Base-by-base conservation (phyloP, 805 yeast species). In the Saturnispora halmiae region DNA sequence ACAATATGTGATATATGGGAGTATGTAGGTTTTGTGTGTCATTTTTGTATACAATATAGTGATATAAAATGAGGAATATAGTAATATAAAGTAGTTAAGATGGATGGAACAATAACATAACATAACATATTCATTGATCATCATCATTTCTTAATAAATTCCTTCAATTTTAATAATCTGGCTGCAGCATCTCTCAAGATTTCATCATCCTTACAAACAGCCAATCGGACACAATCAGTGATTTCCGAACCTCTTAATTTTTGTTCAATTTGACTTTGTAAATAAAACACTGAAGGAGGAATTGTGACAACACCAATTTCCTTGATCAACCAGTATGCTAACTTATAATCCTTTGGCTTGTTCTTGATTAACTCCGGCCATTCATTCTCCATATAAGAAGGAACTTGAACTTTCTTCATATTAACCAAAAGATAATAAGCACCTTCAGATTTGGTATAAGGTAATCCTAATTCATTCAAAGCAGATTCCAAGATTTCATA, bases 211-310 rank as follows among this genome's bases (percentile, higher is more conserved):
- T 92, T 92, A 70, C 98, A 92, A 15, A 92, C 94, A 13, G 98
- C 97, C 60, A 92, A 88, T 56, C 98, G 77, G 46, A 92, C 66
- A 56, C 86, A 75, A 51, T 84, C 79, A 3, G 43, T 30, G 15
- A 46, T 46, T 26, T 38, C 41, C 10, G 20, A 27, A n/a, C 41
- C 41, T 24, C 38, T 34, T 7, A 30, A 25, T 9, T 42, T 36
- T 20, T 46, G 14, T 56, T 88, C 95, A 42, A 90, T 87, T 14
- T 79, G 76, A 42, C 73, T 67, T 8, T 77, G 73, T 33, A 78
- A 72, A 53, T 84, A 77, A 55, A 92, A 92, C 61, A 90, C 97
- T n/a, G 95, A 82, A 22, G 97, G 97, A 9, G 98, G 98, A 48
- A 92, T 92, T 4, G 95, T 82, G 16, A 92, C 97, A 31, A 92